Evolutionary conservation across 257 asterid species (phyloP).

Genomic region (Leptodermis oblonga): DNA sequence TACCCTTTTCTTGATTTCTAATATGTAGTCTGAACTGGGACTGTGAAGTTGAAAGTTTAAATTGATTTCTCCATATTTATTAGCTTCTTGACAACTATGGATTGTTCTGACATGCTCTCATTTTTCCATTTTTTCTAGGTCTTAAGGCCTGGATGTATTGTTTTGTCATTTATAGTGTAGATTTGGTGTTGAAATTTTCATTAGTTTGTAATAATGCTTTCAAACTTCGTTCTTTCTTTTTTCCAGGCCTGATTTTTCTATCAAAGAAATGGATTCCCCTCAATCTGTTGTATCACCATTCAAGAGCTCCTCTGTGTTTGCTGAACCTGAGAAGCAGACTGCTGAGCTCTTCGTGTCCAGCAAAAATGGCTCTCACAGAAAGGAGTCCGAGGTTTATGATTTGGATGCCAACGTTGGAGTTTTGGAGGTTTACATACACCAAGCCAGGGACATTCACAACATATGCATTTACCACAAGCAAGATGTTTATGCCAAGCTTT

Average conservation of each 20-base stretch:
- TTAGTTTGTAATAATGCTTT: not conserved
- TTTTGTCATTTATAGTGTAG: not conserved
- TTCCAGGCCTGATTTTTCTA: constrained; percentile 35
- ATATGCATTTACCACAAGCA: constrained; percentile 95
- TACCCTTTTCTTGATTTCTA: not conserved
- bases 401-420: constrained; percentile 50
- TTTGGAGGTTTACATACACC: constrained; percentile 74
- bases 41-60: not conserved
- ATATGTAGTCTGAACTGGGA: not conserved
- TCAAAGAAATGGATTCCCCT: constrained; percentile 77
- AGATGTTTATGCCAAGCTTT: constrained; percentile 87
- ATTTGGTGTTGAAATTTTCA: not conserved
- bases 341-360: constrained; percentile 26
- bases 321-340: constrained; percentile 56
- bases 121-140: not conserved
- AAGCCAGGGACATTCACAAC: constrained; percentile 90
- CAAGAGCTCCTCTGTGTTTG: constrained; percentile 45
- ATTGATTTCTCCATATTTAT: not conserved
- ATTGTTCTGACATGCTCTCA: not conserved
- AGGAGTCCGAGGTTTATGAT: constrained; percentile 31
- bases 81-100: not conserved
- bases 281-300: constrained; percentile 89
- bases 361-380: constrained; percentile 33
- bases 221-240: not conserved
- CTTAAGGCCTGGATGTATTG: not conserved